Evolutionary conservation across 495 filamentous ascomycete species (phyloP), one percentile per base, ranked within the genome.

Genomic region (Podospora comata): DNA sequence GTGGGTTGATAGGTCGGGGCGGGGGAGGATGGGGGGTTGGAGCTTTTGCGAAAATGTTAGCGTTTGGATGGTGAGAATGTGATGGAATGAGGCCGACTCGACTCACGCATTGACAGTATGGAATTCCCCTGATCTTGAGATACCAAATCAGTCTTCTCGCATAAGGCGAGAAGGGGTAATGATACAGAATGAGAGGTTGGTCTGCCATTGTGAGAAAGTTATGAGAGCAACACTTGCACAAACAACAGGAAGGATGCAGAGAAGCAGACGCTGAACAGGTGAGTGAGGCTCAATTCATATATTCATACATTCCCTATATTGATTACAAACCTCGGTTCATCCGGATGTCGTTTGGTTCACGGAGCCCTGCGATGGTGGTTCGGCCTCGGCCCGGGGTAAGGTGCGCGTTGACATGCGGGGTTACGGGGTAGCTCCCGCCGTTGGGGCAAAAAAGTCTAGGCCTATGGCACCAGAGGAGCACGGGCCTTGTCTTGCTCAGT

Each of bases 21-120:
- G 87, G 2, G 87, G 88, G 44, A 88, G 75, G 58, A 80, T 83
- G 23, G 77, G 75, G 2, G 88, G 88, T 84, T 90, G 87, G 56
- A 85, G 60, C 85, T 85, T 68, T 32, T 60, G 11, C 19, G 55
- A 23, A 23, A 23, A 23, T 23, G 23, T 23, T 23, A 23, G 23
- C 23, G 23, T 23, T 23, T 23, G 23, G 23, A 23, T 23, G 23
- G 23, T 23, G 23, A 23, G 23, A 23, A 23, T 23, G 23, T 23
- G 23, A 23, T 23, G 23, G 23, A 23, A 23, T 23, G 1, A 23
- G 23, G 23, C 23, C 23, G 23, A 23, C 23, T 23, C 15, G 20
- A 78, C 80, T 63, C 65, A 86, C 80, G 64, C 85, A 87, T 83
- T 87, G 75, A 44, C 77, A 79, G 66, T 85, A 87, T 0, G 77